Evolutionary conservation across 352 stramenopile species (phyloP).

Genomic region (Globisporangium radiosum): DNA sequence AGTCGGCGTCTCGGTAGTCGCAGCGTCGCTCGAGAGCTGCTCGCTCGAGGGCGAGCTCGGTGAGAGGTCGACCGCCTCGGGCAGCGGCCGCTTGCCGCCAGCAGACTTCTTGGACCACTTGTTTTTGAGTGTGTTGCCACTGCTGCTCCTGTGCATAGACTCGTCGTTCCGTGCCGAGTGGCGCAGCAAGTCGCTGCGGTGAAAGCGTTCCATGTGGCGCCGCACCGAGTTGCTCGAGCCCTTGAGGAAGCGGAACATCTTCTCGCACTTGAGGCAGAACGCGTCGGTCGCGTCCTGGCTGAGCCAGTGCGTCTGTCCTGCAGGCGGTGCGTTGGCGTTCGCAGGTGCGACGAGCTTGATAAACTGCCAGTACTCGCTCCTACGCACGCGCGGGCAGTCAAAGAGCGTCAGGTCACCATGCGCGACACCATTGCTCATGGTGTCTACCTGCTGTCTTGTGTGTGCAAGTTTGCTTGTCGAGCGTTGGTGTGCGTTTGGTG

Average conservation of each 20-base stretch:
- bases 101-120: conserved; percentile 4
- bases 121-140: not conserved
- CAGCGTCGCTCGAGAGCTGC: not conserved
- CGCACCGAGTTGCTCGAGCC: conserved; percentile 53
- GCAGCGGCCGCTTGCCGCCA: conserved; percentile 4
- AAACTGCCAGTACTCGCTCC: conserved; percentile 58
- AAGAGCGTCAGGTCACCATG: conserved; percentile 49
- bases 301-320: conserved; percentile 42
- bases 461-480: not conserved
- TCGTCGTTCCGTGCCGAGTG: conserved; percentile 19
- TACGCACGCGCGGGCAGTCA: conserved; percentile 46
- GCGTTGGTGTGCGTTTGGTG: too few species aligned
- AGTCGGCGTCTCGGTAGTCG: not conserved
- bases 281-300: conserved; percentile 47
- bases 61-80: not conserved
- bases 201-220: conserved; percentile 51
- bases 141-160: not conserved
- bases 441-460: too few species aligned
- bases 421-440: conserved; percentile 46
- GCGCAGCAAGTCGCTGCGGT: conserved; percentile 34
- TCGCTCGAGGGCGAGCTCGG: not conserved
- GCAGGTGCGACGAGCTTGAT: conserved; percentile 45
- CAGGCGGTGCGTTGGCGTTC: conserved; percentile 13
- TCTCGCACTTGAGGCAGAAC: conserved; percentile 38
- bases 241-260: conserved; percentile 48